Evolutionary conservation across 352 stramenopile species (phyloP).

Genomic region (Pythium folliculosum): DNA sequence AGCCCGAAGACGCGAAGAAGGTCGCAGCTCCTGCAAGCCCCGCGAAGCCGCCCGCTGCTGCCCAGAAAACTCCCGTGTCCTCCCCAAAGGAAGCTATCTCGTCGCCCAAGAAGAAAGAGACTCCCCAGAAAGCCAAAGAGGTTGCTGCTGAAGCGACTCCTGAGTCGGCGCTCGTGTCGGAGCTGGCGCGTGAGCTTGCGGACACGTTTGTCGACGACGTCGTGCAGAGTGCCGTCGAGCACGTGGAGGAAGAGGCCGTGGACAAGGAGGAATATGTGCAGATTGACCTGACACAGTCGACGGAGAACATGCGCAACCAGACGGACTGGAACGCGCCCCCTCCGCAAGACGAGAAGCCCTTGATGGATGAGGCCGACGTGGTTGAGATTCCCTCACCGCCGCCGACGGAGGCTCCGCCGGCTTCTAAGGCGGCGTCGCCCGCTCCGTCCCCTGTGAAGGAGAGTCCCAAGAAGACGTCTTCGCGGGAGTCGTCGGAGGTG

Average conservation of each 20-base stretch:
- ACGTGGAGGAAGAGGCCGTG: constrained; percentile 35
- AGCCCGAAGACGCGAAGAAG: constrained; percentile 11
- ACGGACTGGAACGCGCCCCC: constrained; percentile 24
- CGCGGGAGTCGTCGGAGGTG: constrained; percentile 30
- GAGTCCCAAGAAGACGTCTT: constrained; percentile 29
- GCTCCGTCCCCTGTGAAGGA: constrained; percentile 17
- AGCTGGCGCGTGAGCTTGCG: constrained; percentile 22
- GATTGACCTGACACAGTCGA: constrained; percentile 61
- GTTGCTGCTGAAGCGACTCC: constrained; percentile 9
- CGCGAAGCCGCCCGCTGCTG: constrained; percentile 3
- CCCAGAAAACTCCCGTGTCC: constrained; percentile 3
- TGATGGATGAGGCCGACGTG: constrained; percentile 21
- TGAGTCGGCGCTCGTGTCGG: constrained; percentile 28
- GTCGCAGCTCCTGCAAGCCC: constrained; percentile 4
- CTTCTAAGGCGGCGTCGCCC: constrained; percentile 7
- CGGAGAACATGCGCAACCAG: constrained; percentile 36
- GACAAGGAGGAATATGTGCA: constrained; percentile 72
- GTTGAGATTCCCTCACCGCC: constrained; percentile 13
- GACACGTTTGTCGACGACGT: constrained; percentile 44
- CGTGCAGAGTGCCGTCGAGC: constrained; percentile 45
- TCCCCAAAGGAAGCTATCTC: constrained; percentile 16
- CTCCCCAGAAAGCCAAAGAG: constrained; percentile 22
- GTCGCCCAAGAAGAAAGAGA: constrained; percentile 25
- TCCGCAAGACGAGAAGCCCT: constrained; percentile 12
- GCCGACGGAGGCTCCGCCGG: constrained; percentile 1